phyloP scores from a whole-genome alignment of 371 early-diverging fungal genomes.

The Mucor plumbeus region DNA sequence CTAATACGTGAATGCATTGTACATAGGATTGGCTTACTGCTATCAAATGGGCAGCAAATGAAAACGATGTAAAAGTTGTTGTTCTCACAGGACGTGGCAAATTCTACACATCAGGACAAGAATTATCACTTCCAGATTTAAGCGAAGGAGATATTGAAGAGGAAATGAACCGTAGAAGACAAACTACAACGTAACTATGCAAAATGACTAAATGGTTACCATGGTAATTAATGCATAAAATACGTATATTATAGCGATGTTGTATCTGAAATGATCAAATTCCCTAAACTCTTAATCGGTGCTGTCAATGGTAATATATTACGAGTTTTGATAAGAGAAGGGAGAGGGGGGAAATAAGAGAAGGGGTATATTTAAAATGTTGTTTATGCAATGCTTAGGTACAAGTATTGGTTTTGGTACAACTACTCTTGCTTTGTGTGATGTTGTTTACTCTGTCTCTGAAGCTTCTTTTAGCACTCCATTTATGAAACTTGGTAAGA shows the following conservation, averaged over 20 bases:
- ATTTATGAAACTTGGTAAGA: constrained; percentile 68
- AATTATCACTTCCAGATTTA: constrained; percentile 47
- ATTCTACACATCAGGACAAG: constrained; percentile 73
- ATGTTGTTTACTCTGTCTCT: constrained; percentile 68
- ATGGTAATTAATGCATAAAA: not conserved
- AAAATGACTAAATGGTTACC: not conserved
- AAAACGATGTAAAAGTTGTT: constrained; percentile 59
- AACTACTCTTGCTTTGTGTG: constrained; percentile 72
- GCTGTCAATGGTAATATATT: constrained; percentile 68
- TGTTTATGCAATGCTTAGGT: constrained; percentile 39
- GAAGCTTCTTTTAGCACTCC: constrained; percentile 69
- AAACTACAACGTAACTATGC: constrained; percentile 28
- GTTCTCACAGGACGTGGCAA: constrained; percentile 74
- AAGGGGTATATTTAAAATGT: not conserved
- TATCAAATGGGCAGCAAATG: constrained; percentile 57
- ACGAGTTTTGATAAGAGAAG: not conserved
- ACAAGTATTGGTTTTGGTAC: constrained; percentile 76
- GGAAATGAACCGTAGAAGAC: constrained; percentile 29
- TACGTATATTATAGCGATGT: constrained; percentile 42
- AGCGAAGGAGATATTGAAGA: constrained; percentile 38
- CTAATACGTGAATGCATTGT: constrained; percentile 1
- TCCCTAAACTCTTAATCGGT: constrained; percentile 74
- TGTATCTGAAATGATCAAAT: constrained; percentile 61
- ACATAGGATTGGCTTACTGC: constrained; percentile 65
- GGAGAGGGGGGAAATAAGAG: not conserved